phyloP scores from a whole-genome alignment of 352 stramenopile genomes.

The Phytophthora uliginosa region DNA sequence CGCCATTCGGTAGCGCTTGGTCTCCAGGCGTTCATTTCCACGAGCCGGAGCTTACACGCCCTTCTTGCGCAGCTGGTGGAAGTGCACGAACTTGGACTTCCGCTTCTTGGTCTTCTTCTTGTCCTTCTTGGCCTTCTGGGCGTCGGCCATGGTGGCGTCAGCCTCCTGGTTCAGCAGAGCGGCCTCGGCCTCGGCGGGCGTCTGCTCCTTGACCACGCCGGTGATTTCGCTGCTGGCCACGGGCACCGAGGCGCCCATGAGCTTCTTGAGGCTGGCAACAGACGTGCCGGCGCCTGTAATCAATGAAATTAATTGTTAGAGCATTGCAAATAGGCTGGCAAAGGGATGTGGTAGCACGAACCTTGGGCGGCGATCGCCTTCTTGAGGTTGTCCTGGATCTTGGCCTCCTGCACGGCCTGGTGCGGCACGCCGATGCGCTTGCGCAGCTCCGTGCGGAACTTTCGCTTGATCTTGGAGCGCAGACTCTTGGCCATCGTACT shows the following conservation, averaged over 20 bases:
- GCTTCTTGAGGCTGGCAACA: slow-evolving; percentile 74
- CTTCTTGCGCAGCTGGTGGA: slow-evolving; percentile 91
- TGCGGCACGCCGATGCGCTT: slow-evolving; percentile 86
- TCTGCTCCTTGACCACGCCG: slow-evolving; percentile 48
- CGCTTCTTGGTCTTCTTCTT: slow-evolving; percentile 66
- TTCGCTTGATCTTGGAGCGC: slow-evolving; percentile 92
- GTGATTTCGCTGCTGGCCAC: slow-evolving; percentile 55
- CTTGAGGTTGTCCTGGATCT: slow-evolving; percentile 90
- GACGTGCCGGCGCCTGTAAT: slow-evolving; percentile 55
- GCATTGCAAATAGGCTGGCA: background rate
- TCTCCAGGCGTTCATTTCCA: slow-evolving; percentile 19
- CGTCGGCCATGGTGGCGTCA: slow-evolving; percentile 47
- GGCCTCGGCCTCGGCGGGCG: slow-evolving; percentile 51
- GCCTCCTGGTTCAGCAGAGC: slow-evolving; percentile 59
- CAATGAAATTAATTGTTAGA: slow-evolving; percentile 18
- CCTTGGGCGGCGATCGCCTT: slow-evolving; percentile 78
- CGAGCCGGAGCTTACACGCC: slow-evolving; percentile 61
- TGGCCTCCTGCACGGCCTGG: slow-evolving; percentile 72
- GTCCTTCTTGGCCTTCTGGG: slow-evolving; percentile 72
- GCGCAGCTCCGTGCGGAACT: slow-evolving; percentile 89
- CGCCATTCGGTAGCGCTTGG: slow-evolving; percentile 27
- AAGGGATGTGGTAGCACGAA: slow-evolving; percentile 21
- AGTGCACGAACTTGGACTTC: slow-evolving; percentile 90
- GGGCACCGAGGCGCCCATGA: slow-evolving; percentile 68
- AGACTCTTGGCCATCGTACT: slow-evolving; percentile 88